Conservation (phyloP, 228 moss, liverwort and hornwort genomes). For the Sphagnum magellanicum region DNA sequence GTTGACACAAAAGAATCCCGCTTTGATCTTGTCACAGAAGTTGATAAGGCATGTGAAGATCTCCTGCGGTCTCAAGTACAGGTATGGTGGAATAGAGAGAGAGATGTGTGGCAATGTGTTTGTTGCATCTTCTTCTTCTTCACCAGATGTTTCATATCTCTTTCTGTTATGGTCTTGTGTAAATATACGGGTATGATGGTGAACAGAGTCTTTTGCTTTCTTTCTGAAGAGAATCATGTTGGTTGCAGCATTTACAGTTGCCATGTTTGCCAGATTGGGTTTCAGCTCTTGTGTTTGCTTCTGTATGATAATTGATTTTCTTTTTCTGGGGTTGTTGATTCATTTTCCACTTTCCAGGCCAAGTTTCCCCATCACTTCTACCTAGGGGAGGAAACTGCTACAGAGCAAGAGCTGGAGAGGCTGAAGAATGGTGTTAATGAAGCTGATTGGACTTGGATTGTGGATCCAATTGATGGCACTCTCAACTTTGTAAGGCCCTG, state of each 20-base stretch:
- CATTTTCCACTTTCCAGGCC: conserved; percentile 18
- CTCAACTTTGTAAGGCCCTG: conserved; percentile 73
- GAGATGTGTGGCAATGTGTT: neutral
- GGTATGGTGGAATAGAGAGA: conserved; percentile 20
- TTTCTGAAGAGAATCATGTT: too few relatives aligned
- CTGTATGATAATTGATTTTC: too few relatives aligned
- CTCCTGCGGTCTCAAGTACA: conserved; percentile 65
- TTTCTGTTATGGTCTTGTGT: too few relatives aligned
- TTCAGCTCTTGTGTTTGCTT: too few relatives aligned
- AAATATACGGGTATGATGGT: too few relatives aligned
- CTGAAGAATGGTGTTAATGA: conserved; percentile 38
- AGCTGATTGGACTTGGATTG: conserved; percentile 89
- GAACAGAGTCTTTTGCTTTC: too few relatives aligned
- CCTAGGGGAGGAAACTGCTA: conserved; percentile 80
- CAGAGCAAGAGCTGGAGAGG: conserved; percentile 52
- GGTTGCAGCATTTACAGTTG: too few relatives aligned
- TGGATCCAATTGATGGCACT: conserved; percentile 95
- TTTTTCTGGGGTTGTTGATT: conserved; percentile 6
- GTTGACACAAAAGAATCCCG: conserved; percentile 67
- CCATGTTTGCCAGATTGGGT: too few relatives aligned
- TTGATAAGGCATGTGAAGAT: conserved; percentile 75
- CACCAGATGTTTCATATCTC: too few relatives aligned
- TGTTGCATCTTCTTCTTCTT: neutral
- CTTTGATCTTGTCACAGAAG: conserved; percentile 82
- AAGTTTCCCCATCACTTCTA: conserved; percentile 73